Base-by-base conservation (phyloP, 345 rosid genomes). In the Salix exigua region DNA sequence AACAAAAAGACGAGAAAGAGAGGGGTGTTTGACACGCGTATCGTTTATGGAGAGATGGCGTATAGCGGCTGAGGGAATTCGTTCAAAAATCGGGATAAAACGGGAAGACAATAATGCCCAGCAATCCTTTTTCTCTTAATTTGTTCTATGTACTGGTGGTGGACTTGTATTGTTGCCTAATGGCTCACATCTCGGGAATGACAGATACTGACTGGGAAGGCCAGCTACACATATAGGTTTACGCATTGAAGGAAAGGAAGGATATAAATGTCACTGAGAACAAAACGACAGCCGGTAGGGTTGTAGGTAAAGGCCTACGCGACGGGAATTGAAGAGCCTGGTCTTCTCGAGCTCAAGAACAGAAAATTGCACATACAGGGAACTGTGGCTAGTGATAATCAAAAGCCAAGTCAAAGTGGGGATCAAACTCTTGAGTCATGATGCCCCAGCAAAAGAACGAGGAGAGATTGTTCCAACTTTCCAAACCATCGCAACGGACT, bases 11-110 rank as follows among this genome's bases (percentile, higher is more conserved):
- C 44, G 69, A 66, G 73, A 16, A 31, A 74, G 40, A 11, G 48
- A 67, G 74, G 26, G 40, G 67, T 38, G 75, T 76, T 82, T 85
- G 94, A 92, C 97, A 89, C 89, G 99, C 94, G 98, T 93, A 90
- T 92, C 84, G 95, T 86, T 90, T 84, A 86, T 78, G 83, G 91
- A 93, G 91, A 91, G 96, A 90, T 93, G 91, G 94, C 73, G 83
- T 82, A 82, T 82, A 90, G 97, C 88, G 92, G 93, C 89, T 76
- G 73, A 68, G 77, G 72, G 65, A 33, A 69, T 35, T 14, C 26
- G n/a, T 72, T 66, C 44, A 74, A 74, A 81, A 68, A 67, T 58
- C 64, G 38, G 60, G 76, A 71, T 70, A 50, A 38, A 1, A 2
- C 10, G 26, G 55, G 80, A 83, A 70, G 81, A 80, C 82, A 51